Evolutionary conservation across 2,329 filamentous ascomycete genomes (phyloP), one percentile per base, ranked within the genome.

Genomic region (Diaporthe amygdali): DNA sequence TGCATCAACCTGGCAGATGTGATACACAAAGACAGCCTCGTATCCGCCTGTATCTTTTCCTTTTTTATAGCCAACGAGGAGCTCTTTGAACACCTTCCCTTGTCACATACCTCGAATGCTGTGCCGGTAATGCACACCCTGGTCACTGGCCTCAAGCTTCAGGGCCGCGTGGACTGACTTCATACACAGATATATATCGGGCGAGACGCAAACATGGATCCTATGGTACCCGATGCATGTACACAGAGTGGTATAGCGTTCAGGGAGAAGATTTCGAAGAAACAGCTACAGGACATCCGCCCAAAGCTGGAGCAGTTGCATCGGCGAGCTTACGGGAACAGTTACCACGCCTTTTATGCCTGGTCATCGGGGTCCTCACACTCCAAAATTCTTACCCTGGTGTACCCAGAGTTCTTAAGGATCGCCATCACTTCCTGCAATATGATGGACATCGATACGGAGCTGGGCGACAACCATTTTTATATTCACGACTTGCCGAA

Each of bases 401-500:
- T 76, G 1, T 78, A 78, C 55, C 69, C 74, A 0, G 49, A 17
- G 0, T 78, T 77, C n/a, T 67, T 77, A 7, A 66, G 76, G 8
- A 67, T 78, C 12, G 74, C 74, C 30, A 77, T 78, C 25, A 78
- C 76, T 2, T 76, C 75, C 8, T 78, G 76, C 27, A 76, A 78
- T n/a, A 76, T 78, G 74, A 77, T 76, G 75, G 55, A 73, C n/a
- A 68, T 71, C 12, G 76, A 78, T 47, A 77, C 76, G 6, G 56
- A 74, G 22, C 59, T 76, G 5, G 74, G 74, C 14, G 76, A 78
- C 51, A 77, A 78, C 49, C 75, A 77, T 20, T 78, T 74, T 74
- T 78, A 78, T 34, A 74, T 78, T n/a, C 76, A 78, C 55, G 76
- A 78, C 64, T 5, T 77, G 8, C 75, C 75, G 5, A 74, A 71